Percentiles rank a stretch among this genome's conserved stretches.
Evolutionary conservation across 345 rosid genomes (phyloP).

Genomic region (Trapa incisa): DNA sequence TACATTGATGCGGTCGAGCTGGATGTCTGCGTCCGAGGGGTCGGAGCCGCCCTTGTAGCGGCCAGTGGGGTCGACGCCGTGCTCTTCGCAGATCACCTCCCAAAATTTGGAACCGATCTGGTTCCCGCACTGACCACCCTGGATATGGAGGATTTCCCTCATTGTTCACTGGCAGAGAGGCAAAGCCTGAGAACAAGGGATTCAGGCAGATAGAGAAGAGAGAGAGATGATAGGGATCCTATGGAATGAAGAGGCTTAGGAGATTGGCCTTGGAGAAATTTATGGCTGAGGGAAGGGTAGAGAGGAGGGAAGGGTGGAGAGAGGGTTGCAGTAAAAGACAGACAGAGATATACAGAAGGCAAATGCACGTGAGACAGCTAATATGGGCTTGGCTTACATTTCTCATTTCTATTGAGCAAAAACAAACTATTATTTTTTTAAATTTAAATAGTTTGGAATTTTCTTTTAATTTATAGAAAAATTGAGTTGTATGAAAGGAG

Average conservation of each 20-base stretch:
- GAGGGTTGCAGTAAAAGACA: no score
- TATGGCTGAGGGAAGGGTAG: not conserved
- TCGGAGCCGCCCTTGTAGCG: slow-evolving; percentile 38
- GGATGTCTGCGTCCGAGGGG: slow-evolving; percentile 42
- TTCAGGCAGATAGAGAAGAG: not conserved
- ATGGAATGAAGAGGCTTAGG: not conserved
- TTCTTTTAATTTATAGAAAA: no score
- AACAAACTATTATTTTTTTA: no score
- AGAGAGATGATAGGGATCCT: not conserved
- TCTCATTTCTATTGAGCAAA: no score
- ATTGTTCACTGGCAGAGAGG: slow-evolving; percentile 17
- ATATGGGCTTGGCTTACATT: not conserved
- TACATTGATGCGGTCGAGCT: slow-evolving; percentile 83
- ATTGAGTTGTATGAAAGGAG: no score
- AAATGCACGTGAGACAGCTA: slow-evolving; percentile 3
- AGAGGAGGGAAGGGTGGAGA: not conserved
- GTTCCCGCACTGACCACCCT: slow-evolving; percentile 98
- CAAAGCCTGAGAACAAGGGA: not conserved
- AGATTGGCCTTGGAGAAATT: not conserved
- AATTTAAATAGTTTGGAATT: no score
- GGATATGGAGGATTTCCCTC: slow-evolving; percentile 95
- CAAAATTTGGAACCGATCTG: slow-evolving; percentile 97
- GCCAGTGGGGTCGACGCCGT: slow-evolving; percentile 81
- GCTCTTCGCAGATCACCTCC: slow-evolving; percentile 97
- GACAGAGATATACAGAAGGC: not conserved